A percentile compares a stretch with the other conserved stretches of the same genome.
Conservation (phyloP, 345 rosid genomes). For the Lepidium africanum region DNA sequence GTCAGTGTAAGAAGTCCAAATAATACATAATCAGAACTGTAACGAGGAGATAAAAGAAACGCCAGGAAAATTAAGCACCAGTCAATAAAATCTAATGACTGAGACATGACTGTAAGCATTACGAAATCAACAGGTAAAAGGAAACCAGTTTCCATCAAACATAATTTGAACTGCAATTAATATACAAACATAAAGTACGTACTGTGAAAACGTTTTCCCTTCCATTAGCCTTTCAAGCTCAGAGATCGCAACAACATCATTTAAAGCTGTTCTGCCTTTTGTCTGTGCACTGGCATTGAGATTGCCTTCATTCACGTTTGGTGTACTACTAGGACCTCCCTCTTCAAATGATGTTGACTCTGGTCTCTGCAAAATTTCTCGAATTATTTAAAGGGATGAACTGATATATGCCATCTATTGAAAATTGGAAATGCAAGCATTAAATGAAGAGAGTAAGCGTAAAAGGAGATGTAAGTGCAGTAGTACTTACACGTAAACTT, state of each 20-base stretch:
- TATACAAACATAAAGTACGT: slow-evolving; percentile 12
- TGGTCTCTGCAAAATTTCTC: slow-evolving; percentile 13
- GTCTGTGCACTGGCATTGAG: slow-evolving; percentile 26
- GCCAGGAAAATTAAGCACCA: background rate
- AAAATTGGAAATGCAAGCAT: background rate
- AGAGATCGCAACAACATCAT: slow-evolving; percentile 33
- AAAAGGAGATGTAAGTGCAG: background rate
- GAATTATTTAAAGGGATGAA: background rate
- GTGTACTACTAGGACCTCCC: slow-evolving; percentile 30
- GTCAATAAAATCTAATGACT: background rate
- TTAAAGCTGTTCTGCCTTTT: slow-evolving; percentile 16
- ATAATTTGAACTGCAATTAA: slow-evolving; percentile 9
- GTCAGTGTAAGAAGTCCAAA: slow-evolving; percentile 4
- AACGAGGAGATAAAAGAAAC: background rate
- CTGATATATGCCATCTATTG: background rate
- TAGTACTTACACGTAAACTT: slow-evolving; percentile 24
- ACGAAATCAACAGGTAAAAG: slow-evolving; percentile 1
- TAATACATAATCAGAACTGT: background rate
- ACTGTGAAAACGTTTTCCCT: slow-evolving; percentile 61
- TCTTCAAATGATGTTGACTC: slow-evolving; percentile 25
- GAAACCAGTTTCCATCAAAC: slow-evolving; percentile 6
- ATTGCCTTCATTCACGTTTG: slow-evolving; percentile 21
- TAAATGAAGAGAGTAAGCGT: background rate
- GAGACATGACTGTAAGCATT: slow-evolving; percentile 5
- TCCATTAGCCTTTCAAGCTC: slow-evolving; percentile 69